Conservation (phyloP, 768 basidiomycete genomes). For the Amanita polypyramis region DNA sequence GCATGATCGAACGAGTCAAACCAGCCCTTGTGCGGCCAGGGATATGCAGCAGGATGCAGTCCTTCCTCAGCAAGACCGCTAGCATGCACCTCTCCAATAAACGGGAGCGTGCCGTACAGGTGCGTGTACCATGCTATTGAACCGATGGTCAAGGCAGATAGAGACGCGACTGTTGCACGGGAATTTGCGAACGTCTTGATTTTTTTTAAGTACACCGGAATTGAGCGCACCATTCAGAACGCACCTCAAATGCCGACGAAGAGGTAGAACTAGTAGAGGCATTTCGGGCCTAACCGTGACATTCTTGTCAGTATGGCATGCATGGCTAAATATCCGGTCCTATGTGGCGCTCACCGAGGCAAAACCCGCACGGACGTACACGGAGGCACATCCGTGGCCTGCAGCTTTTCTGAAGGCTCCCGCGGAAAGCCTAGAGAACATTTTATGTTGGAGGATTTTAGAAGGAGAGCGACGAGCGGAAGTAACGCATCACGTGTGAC, state of each 20-base stretch:
- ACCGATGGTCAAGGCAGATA: conserved; percentile 70
- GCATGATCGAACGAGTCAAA: conserved; percentile 95
- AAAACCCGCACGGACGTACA: conserved; percentile 33
- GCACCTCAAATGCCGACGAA: conserved; percentile 56
- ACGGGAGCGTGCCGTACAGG: conserved; percentile 83
- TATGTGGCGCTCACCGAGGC: conserved; percentile 32
- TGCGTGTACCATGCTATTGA: conserved; percentile 96
- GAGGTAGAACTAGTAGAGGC: conserved; percentile 53
- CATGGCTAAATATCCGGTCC: not conserved
- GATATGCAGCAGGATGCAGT: conserved; percentile 77
- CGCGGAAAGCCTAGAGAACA: conserved; percentile 76
- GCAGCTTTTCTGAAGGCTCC: conserved; percentile 55
- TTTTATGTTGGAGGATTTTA: conserved; percentile 44
- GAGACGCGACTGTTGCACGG: conserved; percentile 64
- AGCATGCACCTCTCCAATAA: conserved; percentile 87
- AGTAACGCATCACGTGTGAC: conserved; percentile 18
- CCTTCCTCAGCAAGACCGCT: conserved; percentile 91
- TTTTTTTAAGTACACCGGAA: conserved; percentile 8
- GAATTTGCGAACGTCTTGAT: conserved; percentile 57
- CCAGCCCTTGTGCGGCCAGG: conserved; percentile 85
- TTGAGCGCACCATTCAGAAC: conserved; percentile 13
- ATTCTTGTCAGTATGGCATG: conserved; percentile 10
- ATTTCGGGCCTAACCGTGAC: conserved; percentile 49
- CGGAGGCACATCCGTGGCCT: conserved; percentile 29
- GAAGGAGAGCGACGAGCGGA: conserved; percentile 29